phyloP scores from a whole-genome alignment of 768 basidiomycete genomes.

The Rhizopogon salebrosus region DNA sequence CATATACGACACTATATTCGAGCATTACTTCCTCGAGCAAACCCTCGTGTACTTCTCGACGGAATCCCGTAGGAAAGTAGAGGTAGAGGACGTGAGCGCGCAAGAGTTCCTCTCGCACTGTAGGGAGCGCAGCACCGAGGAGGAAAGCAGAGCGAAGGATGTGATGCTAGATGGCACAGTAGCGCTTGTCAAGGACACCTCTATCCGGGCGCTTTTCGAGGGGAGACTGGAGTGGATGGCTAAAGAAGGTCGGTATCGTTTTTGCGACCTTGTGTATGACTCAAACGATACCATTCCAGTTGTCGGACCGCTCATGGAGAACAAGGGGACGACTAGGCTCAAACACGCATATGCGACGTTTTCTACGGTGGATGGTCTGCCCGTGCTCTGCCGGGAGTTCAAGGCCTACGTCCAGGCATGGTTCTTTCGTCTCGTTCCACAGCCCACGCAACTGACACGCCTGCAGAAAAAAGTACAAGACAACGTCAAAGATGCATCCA shows the following conservation, averaged over 20 bases:
- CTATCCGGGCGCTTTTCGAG: conserved; percentile 48
- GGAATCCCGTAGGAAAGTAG: conserved; percentile 40
- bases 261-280: conserved; percentile 18
- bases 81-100: conserved; percentile 31
- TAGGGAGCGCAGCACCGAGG: conserved; percentile 45
- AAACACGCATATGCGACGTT: conserved; percentile 58
- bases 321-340: conserved; percentile 39
- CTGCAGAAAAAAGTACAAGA: conserved; percentile 47
- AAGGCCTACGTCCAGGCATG: conserved; percentile 55
- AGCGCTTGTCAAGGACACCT: conserved; percentile 44
- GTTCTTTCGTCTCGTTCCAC: neutral
- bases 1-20: conserved; percentile 52
- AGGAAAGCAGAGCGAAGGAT: conserved; percentile 46
- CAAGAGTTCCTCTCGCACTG: conserved; percentile 50
- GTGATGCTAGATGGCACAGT: conserved; percentile 49
- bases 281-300: conserved; percentile 31
- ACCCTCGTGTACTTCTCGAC: conserved; percentile 49
- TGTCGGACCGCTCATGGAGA: conserved; percentile 46
- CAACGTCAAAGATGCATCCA: conserved; percentile 59
- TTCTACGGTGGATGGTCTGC: conserved; percentile 47
- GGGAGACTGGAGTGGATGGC: conserved; percentile 40
- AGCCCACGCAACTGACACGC: neutral
- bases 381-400: conserved; percentile 56
- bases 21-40: conserved; percentile 45
- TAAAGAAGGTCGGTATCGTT: conserved; percentile 33